phyloP scores from a whole-genome alignment of 306 rosid species.

The Vigna trinervia region DNA sequence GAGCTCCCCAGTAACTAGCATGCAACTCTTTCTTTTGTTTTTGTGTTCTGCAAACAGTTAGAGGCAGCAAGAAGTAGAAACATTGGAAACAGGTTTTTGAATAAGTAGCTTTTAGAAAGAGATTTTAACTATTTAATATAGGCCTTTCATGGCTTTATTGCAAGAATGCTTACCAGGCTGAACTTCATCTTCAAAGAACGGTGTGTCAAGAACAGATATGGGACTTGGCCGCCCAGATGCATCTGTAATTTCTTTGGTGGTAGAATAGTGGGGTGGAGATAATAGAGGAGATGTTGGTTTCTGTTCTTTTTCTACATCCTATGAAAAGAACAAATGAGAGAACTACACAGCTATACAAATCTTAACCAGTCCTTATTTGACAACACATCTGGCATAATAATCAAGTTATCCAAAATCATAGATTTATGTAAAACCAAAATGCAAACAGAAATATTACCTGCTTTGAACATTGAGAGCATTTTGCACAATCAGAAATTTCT shows the following conservation, averaged over 20 bases:
- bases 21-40: neutral
- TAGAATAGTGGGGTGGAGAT: slow-evolving; percentile 59
- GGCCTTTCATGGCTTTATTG: neutral
- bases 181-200: slow-evolving; percentile 68
- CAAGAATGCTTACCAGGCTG: slow-evolving; percentile 56
- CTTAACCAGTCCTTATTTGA: neutral
- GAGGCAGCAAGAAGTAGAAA: slow-evolving; percentile 4
- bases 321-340: slow-evolving; percentile 27
- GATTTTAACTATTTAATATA: slow-evolving; percentile 10
- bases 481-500: slow-evolving; percentile 47
- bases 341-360: slow-evolving; percentile 1
- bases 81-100: slow-evolving; percentile 6
- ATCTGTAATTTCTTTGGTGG: slow-evolving; percentile 52
- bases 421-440: slow-evolving; percentile 26
- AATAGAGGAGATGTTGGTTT: slow-evolving; percentile 54
- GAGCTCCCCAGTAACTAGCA: neutral
- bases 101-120: slow-evolving; percentile 4
- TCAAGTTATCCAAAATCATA: slow-evolving; percentile 9
- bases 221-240: slow-evolving; percentile 86
- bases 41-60: neutral
- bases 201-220: slow-evolving; percentile 79
- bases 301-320: slow-evolving; percentile 64
- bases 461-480: slow-evolving; percentile 49
- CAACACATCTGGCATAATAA: neutral
- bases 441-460: slow-evolving; percentile 59